Percentiles rank a stretch among this genome's conserved stretches.
Evolutionary conservation across 345 rosid species (phyloP).

Genomic region (Diplotaxis tenuifolia): DNA sequence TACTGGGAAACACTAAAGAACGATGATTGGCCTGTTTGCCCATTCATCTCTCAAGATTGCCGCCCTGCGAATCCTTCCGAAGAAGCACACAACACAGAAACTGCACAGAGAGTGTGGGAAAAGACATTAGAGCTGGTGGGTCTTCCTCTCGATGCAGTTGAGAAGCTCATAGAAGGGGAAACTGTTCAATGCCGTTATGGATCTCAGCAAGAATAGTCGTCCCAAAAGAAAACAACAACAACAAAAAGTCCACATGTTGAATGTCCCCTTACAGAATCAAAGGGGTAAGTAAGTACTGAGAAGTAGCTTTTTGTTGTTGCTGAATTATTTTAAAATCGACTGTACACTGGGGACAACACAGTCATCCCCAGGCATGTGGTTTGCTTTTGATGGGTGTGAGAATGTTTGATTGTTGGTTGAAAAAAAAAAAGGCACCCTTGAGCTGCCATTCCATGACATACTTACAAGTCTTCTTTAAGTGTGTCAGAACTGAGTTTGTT

Average conservation of each 20-base stretch:
- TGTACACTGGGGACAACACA: constrained; percentile 18
- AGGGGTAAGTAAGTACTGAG: constrained; percentile 28
- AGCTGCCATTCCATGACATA: constrained; percentile 39
- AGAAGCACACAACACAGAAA: constrained; percentile 79
- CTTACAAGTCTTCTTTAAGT: constrained; percentile 25
- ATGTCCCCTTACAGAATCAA: constrained; percentile 11
- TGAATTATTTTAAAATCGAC: neutral
- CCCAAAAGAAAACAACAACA: neutral
- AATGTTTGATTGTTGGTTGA: constrained; percentile 35
- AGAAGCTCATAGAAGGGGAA: constrained; percentile 74
- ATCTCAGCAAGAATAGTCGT: constrained; percentile 28
- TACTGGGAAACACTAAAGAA: constrained; percentile 74
- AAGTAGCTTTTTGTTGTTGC: neutral
- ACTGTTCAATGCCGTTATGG: constrained; percentile 55
- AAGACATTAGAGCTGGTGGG: constrained; percentile 86
- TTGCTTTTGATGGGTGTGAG: constrained; percentile 14
- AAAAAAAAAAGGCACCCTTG: constrained; percentile 20
- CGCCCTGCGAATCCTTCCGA: constrained; percentile 87
- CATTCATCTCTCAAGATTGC: constrained; percentile 89
- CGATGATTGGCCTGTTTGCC: constrained; percentile 89
- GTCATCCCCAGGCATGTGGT: constrained; percentile 2
- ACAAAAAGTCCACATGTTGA: neutral
- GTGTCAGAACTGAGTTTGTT: constrained; percentile 10
- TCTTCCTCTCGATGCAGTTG: constrained; percentile 74
- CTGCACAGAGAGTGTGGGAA: constrained; percentile 73